These are phyloP conservation scores for Pezicula carpinea DNA, from an alignment of 2,329 filamentous ascomycete species.

Conservation along the genomic window DNA sequence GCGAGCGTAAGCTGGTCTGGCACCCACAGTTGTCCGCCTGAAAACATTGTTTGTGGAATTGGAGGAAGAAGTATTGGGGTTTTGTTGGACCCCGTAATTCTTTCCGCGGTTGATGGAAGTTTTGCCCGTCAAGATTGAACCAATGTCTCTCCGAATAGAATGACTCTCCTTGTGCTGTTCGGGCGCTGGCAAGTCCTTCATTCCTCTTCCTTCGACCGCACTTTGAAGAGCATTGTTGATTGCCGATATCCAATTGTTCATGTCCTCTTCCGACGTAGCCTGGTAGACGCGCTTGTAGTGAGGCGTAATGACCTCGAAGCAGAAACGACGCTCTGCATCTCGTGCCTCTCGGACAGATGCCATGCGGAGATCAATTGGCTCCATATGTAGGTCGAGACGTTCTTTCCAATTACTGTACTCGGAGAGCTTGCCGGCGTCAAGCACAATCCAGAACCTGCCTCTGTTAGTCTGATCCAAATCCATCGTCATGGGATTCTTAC, in stretches of 20 bases:
- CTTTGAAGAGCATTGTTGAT: constrained; percentile 98
- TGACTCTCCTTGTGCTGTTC: constrained; percentile 33
- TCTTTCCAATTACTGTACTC: constrained; percentile 99
- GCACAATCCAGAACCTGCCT: constrained; percentile 89
- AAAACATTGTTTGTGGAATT: constrained; percentile 54
- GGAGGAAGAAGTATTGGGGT: constrained; percentile 38
- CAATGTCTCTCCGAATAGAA: constrained; percentile 77
- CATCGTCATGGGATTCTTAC: constrained; percentile 46
- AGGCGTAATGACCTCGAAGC: constrained; percentile 97
- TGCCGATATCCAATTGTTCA: constrained; percentile 92
- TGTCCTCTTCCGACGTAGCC: constrained; percentile 95
- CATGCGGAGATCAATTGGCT: constrained; percentile 94
- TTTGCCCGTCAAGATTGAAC: constrained; percentile 89
- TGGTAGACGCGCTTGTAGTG: constrained; percentile 96
- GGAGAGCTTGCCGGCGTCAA: constrained; percentile 93
- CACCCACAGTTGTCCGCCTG: constrained; percentile 86
- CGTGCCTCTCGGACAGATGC: constrained; percentile 94
- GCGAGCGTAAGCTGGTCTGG: constrained; percentile 68
- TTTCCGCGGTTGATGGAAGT: constrained; percentile 57
- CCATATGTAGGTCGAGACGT: constrained; percentile 92
- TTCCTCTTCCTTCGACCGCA: constrained; percentile 79
- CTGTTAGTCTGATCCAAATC: constrained; percentile 22
- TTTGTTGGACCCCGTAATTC: constrained; percentile 33
- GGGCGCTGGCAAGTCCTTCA: constrained; percentile 45
- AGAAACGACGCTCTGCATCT: constrained; percentile 91